Percentiles rank a stretch among this genome's conserved stretches.
Evolutionary conservation across 2,329 filamentous ascomycete species (phyloP).

Genomic region (Penicillium sp.): DNA sequence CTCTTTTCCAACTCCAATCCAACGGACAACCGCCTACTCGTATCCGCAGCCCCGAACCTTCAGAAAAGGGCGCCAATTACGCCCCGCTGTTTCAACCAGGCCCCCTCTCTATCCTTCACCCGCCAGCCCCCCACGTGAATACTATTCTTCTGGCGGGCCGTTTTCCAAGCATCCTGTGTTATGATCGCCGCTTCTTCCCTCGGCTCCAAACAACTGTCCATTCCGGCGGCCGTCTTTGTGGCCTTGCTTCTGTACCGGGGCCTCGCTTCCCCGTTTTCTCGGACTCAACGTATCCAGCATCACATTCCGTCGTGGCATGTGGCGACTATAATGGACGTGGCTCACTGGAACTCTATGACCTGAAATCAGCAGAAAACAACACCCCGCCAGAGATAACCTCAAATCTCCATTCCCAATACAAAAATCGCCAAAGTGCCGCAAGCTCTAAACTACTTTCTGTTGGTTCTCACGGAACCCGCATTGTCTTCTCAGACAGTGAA

Average conservation of each 20-base stretch:
- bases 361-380: conserved; percentile 35
- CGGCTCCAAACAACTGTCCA: conserved; percentile 75
- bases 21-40: conserved; percentile 39
- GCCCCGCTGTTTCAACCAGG: conserved; percentile 77
- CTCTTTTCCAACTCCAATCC: conserved; percentile 33
- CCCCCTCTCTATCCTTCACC: conserved; percentile 79
- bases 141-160: conserved; percentile 88
- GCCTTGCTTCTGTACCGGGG: conserved; percentile 65
- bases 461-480: conserved; percentile 74
- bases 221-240: conserved; percentile 78
- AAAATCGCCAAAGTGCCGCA: conserved; percentile 82
- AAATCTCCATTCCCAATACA: conserved; percentile 48
- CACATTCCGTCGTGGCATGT: conserved; percentile 72
- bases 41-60: conserved; percentile 38
- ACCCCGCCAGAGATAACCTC: conserved; percentile 28
- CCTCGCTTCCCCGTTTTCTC: conserved; percentile 53
- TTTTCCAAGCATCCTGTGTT: conserved; percentile 85
- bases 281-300: conserved; percentile 50
- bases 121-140: conserved; percentile 65
- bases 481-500: conserved; percentile 81
- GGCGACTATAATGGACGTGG: conserved; percentile 93
- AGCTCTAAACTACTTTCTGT: conserved; percentile 80
- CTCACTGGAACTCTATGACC: conserved; percentile 77
- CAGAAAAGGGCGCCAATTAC: conserved; percentile 51
- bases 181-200: conserved; percentile 84